These are phyloP conservation scores for Dimargaris cristalligena DNA, from an alignment of 192 early-diverging fungal genomes.

Conservation along the genomic window DNA sequence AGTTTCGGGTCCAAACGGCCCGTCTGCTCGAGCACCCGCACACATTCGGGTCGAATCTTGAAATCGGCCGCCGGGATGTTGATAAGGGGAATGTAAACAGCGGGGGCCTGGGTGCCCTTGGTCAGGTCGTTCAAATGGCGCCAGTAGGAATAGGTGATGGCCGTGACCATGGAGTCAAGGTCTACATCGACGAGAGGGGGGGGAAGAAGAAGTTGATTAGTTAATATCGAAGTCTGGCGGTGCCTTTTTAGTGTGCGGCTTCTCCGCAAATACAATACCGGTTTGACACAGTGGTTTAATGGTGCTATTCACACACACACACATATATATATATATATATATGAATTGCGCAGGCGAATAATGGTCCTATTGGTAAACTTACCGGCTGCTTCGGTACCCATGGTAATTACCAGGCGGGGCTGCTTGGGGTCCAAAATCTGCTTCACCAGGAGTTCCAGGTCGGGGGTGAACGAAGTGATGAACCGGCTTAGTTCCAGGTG, in stretches of 20 bases:
- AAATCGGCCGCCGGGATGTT: slow-evolving; percentile 20
- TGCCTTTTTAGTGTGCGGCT: no score
- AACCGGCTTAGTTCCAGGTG: no score
- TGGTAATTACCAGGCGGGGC: background rate
- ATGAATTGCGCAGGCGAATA: background rate
- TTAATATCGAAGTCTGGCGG: no score
- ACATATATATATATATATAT: background rate
- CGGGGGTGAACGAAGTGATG: background rate
- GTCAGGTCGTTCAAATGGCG: background rate
- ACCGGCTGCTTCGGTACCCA: slow-evolving; percentile 10
- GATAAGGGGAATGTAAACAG: slow-evolving; percentile 19
- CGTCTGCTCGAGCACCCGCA: slow-evolving; percentile 8
- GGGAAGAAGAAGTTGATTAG: background rate
- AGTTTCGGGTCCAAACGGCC: slow-evolving; percentile 7
- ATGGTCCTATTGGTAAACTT: background rate
- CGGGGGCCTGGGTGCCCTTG: background rate
- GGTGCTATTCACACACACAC: no score
- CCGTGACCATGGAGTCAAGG: slow-evolving; percentile 28
- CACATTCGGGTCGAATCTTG: slow-evolving; percentile 21
- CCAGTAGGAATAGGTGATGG: slow-evolving; percentile 23
- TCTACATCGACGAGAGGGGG: slow-evolving; percentile 4
- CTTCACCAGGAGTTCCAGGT: background rate
- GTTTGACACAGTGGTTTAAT: no score
- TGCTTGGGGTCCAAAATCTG: background rate
- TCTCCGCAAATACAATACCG: no score